phyloP scores from a whole-genome alignment of 2,329 filamentous ascomycete species.

The Colletotrichum spinosum region DNA sequence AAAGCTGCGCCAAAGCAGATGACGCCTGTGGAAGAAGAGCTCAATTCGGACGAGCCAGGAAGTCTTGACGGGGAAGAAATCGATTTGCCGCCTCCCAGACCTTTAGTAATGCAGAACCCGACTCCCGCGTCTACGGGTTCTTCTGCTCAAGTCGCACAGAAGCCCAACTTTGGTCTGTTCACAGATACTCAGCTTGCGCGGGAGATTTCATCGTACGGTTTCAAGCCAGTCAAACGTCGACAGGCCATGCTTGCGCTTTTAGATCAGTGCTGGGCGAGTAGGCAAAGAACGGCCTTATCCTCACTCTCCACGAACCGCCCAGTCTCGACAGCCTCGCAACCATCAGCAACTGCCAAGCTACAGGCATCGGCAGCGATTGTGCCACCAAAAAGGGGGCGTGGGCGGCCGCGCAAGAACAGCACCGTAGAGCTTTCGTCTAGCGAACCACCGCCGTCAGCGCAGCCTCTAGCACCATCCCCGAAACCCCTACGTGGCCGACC shows the following conservation, averaged over 20 bases:
- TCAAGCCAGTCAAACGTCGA: slow-evolving; percentile 77
- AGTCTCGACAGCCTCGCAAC: slow-evolving; percentile 20
- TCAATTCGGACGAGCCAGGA: not conserved
- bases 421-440: slow-evolving; percentile 27
- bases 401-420: slow-evolving; percentile 49
- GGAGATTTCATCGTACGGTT: slow-evolving; percentile 74
- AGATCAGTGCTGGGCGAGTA: slow-evolving; percentile 77
- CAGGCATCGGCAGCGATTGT: slow-evolving; percentile 29
- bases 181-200: slow-evolving; percentile 72
- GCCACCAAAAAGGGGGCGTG: slow-evolving; percentile 45
- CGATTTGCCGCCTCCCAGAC: not conserved
- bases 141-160: not conserved
- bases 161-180: slow-evolving; percentile 70
- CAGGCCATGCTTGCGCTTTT: slow-evolving; percentile 77
- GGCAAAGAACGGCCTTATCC: slow-evolving; percentile 46
- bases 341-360: slow-evolving; percentile 3
- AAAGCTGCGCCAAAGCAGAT: not conserved
- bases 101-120: not conserved
- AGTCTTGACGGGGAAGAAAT: not conserved
- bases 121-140: not conserved
- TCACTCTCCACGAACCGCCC: slow-evolving; percentile 39
- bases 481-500: slow-evolving; percentile 21
- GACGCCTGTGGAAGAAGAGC: not conserved
- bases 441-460: slow-evolving; percentile 50
- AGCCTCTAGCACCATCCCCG: slow-evolving; percentile 40